These are phyloP conservation scores for Heliosperma pusillum DNA, from an alignment of 148 eudicot species.

Conservation along the genomic window DNA sequence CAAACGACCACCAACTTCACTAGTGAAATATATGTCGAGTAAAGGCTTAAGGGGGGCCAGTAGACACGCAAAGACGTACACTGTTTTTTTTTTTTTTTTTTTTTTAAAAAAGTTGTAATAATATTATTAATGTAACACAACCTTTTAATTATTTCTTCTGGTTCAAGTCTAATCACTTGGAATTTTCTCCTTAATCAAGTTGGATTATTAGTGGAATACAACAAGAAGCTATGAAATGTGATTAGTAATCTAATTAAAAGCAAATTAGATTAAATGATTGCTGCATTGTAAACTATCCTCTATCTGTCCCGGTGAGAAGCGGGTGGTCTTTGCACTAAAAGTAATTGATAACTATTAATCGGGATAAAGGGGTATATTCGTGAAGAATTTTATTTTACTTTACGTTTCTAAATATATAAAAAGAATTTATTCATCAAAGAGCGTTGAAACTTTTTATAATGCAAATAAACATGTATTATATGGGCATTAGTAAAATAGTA, in stretches of 20 bases:
- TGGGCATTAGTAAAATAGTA: no score
- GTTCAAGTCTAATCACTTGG: constrained; percentile 22
- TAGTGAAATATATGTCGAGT: constrained; percentile 2
- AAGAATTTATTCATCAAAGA: no score
- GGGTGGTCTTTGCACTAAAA: no score
- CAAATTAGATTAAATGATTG: no score
- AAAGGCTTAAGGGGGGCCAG: constrained; percentile 12
- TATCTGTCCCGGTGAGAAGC: no score
- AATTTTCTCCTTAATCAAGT: constrained; percentile 4
- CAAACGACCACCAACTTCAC: constrained; percentile 28
- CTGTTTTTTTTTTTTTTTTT: background rate
- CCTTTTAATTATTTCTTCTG: background rate
- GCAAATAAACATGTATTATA: no score
- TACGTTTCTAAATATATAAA: no score
- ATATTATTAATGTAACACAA: background rate
- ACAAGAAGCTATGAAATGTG: background rate
- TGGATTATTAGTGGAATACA: background rate
- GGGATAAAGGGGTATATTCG: no score
- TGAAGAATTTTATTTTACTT: no score
- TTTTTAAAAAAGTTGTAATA: background rate
- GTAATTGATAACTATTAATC: no score
- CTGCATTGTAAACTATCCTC: no score
- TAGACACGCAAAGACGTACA: constrained; percentile 19
- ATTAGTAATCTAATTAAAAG: background rate
- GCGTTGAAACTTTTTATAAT: no score